phyloP scores from a whole-genome alignment of 495 filamentous ascomycete genomes.

The Penicillium canariense region DNA sequence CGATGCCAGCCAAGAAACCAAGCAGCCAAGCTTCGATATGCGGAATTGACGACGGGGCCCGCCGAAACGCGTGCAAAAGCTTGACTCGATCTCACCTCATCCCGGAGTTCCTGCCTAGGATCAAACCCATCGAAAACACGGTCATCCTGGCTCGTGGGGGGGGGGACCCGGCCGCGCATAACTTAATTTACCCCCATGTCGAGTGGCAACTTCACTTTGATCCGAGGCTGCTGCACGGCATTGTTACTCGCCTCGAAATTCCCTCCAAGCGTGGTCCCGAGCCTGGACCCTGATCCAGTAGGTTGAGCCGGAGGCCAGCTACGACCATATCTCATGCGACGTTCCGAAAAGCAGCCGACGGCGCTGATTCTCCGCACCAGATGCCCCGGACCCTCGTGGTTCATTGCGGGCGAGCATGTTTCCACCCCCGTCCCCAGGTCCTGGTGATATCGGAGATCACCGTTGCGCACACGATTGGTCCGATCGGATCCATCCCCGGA shows the following conservation, averaged over 20 bases:
- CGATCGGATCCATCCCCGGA: constrained; percentile 14
- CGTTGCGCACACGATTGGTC: constrained; percentile 16
- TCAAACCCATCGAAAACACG: too few species aligned
- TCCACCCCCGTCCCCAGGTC: not conserved
- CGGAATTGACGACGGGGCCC: too few species aligned
- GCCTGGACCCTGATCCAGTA: constrained; percentile 6
- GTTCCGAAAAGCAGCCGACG: not conserved
- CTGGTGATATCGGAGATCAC: constrained; percentile 17
- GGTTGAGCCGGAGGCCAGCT: constrained; percentile 9
- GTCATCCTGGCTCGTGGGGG: too few species aligned
- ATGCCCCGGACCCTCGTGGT: not conserved
- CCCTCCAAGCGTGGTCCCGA: not conserved
- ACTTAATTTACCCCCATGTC: too few species aligned
- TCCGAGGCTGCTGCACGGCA: too few species aligned
- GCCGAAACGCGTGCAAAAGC: too few species aligned
- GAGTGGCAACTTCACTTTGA: too few species aligned
- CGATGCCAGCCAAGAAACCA: too few species aligned
- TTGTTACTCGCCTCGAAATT: not conserved
- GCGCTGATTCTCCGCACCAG: constrained; percentile 1
- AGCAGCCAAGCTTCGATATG: too few species aligned
- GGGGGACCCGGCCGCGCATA: too few species aligned
- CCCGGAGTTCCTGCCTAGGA: too few species aligned
- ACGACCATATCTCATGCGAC: not conserved
- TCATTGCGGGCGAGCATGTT: not conserved
- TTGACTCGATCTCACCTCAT: too few species aligned